Base-by-base conservation (phyloP, 768 basidiomycete species). In the Leccinellum albellum region DNA sequence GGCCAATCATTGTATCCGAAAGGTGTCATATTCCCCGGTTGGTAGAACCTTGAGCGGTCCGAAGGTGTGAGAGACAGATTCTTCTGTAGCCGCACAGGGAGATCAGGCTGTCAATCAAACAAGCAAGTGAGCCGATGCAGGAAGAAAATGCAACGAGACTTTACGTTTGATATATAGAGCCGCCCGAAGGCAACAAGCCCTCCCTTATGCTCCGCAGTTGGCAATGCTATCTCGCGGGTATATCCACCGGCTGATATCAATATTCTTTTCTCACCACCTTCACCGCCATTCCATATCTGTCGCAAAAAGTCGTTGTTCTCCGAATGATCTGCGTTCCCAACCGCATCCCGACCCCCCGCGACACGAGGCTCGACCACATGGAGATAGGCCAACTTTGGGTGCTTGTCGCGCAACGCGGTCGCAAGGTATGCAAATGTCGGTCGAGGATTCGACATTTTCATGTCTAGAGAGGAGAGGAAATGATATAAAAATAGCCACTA, bases 281-380 rank as follows among this genome's bases (percentile, higher is more conserved):
- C 67, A 3, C 56, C 53, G 21, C 42, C 44, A 12, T 51, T 32
- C 81, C 82, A 82, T 3, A 81, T 75, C 3, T 71, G 57, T 64
- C 57, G 21, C 60, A 63, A 23, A 86, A 55, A 46, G 75, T n/a
- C n/a, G 9, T 37, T 37, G 3, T n/a, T 4, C 37, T 37, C 37
- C 8, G 17, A 37, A 37, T n/a, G 1, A n/a, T n/a, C 37, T 10
- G n/a, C 37, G 9, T n/a, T n/a, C 3, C 17, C 37, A n/a, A 37
- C 37, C 3, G 37, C n/a, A 37, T 37, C 37, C n/a, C 37, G 15
- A 8, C 35, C 35, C 8, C 35, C 37, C 17, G n/a, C 37, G 9
- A 37, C 10, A 9, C 37, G 37, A 37, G 37, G 37, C 37, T 37
- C 37, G n/a, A 37, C 2, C n/a, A n/a, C 37, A 37, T 37, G n/a